Base-by-base conservation (phyloP, 345 rosid species). In the Hibiscus mutabilis region DNA sequence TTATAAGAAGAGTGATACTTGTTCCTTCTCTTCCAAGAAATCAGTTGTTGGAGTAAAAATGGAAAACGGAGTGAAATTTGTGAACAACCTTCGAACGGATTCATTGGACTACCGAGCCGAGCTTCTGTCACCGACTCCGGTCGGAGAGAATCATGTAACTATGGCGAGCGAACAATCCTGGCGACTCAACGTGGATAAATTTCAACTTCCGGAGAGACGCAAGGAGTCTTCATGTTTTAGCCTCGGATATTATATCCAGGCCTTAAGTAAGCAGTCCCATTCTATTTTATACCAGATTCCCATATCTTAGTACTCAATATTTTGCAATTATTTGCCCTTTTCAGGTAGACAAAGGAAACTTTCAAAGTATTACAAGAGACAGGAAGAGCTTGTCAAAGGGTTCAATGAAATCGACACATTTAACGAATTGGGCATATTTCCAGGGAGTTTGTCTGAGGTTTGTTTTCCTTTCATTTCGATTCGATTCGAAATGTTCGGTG, bases 351-450 rank as follows among this genome's bases (percentile, higher is more conserved):
- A 77, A 0, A 75, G 58, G 58, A 62, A 61, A 61, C 69, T 86
- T 19, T 75, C 79, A 33, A 57, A 73, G 9, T 86, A 84, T 58
- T 86, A 86, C 83, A 81, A 68, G 66, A 81, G 68, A 62, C 90
- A 84, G 68, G 79, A 81, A 61, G 72, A 63, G 47, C 80, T 86
- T 53, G 80, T 86, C 4, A 59, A 78, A 37, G 83, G 81, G n/a
- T 84, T 78, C 80, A 73, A 56, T 37, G 86, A 84, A 79, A 79
- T 86, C 7, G 88, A 86, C 56, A 52, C 73, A 1, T 84, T 83
- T 59, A 71, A 74, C 12, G 90, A 86, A 33, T 61, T 84, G 69
- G 90, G 86, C 1, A 57, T 66, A 71, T 57, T 79, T 73, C 85
- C 88, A 2, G 83, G 79, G 22, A 59, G 3, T 59, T 44, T 79